Conservation (phyloP, 2,329 filamentous ascomycete genomes). For the Sporothrix inflata region DNA sequence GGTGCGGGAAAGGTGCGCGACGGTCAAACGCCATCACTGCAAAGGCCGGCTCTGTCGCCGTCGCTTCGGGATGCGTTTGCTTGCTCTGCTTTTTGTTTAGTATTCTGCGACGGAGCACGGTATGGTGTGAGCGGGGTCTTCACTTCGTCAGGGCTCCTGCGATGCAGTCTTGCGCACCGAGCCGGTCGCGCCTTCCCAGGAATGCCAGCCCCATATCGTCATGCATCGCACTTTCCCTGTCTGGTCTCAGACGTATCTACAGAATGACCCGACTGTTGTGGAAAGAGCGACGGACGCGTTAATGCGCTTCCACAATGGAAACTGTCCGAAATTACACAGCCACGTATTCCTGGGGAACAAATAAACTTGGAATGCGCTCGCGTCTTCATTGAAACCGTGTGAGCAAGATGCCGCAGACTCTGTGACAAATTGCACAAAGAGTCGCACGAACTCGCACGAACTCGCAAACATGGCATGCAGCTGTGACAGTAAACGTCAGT, state of each 20-base stretch:
- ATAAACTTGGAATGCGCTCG: neutral
- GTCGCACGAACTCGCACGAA: neutral
- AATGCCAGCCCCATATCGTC: constrained; percentile 1
- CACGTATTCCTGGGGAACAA: too few relatives aligned
- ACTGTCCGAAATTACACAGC: neutral
- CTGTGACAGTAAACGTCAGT: too few relatives aligned
- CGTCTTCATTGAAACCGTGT: neutral
- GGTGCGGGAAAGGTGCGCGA: neutral
- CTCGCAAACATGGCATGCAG: neutral
- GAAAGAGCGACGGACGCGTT: constrained; percentile 5
- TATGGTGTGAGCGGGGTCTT: neutral
- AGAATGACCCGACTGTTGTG: neutral
- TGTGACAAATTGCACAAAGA: constrained; percentile 3
- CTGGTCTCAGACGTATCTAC: neutral
- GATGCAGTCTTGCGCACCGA: constrained; percentile 11
- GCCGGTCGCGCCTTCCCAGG: neutral
- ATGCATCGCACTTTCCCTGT: constrained; percentile 13
- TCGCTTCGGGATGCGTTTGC: neutral
- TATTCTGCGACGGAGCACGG: neutral
- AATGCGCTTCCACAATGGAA: neutral
- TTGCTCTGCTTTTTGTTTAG: neutral
- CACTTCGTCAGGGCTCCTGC: neutral
- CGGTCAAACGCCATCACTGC: neutral
- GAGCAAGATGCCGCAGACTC: neutral
- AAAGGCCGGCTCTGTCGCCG: neutral